Evolutionary conservation across 2,329 filamentous ascomycete species (phyloP), one percentile per base, ranked within the genome.

Genomic region (Pezicula neosporulosa): DNA sequence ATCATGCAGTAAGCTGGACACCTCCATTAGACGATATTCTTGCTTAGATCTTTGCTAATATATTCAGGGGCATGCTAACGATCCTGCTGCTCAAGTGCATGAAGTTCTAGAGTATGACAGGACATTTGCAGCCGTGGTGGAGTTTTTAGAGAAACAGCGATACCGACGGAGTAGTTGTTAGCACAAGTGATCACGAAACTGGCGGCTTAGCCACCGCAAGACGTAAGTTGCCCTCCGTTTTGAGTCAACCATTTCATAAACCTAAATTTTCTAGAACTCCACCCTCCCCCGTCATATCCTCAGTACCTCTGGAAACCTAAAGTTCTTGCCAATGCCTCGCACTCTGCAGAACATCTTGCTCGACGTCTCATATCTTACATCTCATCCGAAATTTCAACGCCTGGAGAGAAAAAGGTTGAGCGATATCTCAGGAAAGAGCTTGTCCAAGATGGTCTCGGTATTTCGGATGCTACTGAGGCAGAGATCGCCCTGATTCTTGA

Each of bases 81-180:
- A 94, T 61, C 89, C 89, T 0, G 89, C 87, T 9, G 87, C 89
- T 1, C 89, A 94, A 64, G 89, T 93, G 10, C 86, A 89, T 60
- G 94, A 99, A 70, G 93, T 99, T 1, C 77, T 97, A n/a, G 93
- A 91, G 47, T 99, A 96, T 63, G 94, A 99, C 75, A 84, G 81
- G 68, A 80, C 94, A 1, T 95, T 99, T 71, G 77, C 86, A 60
- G 79, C 82, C 6, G 93, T 96, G 0, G 70, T 96, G 12, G 86
- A 96, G 52, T 99, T 97, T 66, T 77, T 99, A 51, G 80, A 90
- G 44, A 72, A 72, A 85, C 30, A 89, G 85, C 61, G 73, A 85
- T 44, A 84, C 83, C 0, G 85, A 92, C 27, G 89, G 87, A 24
- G 80, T 97, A 9, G 79, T 99, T 60, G 87, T 99, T 39, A 85